Conservation (phyloP, 495 filamentous ascomycete species). For the Trichocladium antarcticum region DNA sequence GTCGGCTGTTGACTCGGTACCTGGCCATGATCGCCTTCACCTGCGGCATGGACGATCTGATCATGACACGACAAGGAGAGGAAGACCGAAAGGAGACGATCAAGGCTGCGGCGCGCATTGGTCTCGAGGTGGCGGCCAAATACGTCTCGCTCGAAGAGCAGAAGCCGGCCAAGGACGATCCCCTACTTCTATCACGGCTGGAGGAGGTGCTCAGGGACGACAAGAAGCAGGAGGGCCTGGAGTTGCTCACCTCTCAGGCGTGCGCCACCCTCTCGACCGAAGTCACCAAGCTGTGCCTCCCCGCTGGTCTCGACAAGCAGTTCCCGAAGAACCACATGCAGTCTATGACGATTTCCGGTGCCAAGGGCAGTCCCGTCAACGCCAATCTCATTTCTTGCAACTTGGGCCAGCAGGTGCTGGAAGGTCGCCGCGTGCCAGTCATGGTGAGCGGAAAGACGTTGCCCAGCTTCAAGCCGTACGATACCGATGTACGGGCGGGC, state of each 20-base stretch:
- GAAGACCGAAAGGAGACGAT: slow-evolving; percentile 56
- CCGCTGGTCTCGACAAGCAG: slow-evolving; percentile 69
- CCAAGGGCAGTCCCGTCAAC: slow-evolving; percentile 87
- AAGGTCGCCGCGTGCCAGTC: slow-evolving; percentile 85
- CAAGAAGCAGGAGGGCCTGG: slow-evolving; percentile 75
- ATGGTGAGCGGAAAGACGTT: slow-evolving; percentile 98
- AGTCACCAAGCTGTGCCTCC: slow-evolving; percentile 69
- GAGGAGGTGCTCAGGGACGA: slow-evolving; percentile 88
- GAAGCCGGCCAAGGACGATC: slow-evolving; percentile 45
- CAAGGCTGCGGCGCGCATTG: slow-evolving; percentile 56
- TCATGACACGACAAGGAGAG: slow-evolving; percentile 74
- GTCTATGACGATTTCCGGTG: slow-evolving; percentile 92
- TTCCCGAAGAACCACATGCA: slow-evolving; percentile 99
- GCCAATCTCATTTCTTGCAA: slow-evolving; percentile 97
- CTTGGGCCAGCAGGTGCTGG: slow-evolving; percentile 90
- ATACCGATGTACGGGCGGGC: slow-evolving; percentile 79
- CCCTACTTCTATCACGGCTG: slow-evolving; percentile 61
- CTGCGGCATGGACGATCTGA: slow-evolving; percentile 94
- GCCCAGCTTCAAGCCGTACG: slow-evolving; percentile 87
- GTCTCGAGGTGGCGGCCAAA: slow-evolving; percentile 71
- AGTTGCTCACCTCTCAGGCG: slow-evolving; percentile 68
- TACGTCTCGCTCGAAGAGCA: slow-evolving; percentile 78
- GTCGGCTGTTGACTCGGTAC: slow-evolving; percentile 77
- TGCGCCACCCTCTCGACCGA: slow-evolving; percentile 62
- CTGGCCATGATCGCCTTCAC: slow-evolving; percentile 90